Percentiles rank a stretch among this genome's conserved stretches.
Conservation (phyloP, 805 yeast genomes). For the Priceomyces fermenticarens region DNA sequence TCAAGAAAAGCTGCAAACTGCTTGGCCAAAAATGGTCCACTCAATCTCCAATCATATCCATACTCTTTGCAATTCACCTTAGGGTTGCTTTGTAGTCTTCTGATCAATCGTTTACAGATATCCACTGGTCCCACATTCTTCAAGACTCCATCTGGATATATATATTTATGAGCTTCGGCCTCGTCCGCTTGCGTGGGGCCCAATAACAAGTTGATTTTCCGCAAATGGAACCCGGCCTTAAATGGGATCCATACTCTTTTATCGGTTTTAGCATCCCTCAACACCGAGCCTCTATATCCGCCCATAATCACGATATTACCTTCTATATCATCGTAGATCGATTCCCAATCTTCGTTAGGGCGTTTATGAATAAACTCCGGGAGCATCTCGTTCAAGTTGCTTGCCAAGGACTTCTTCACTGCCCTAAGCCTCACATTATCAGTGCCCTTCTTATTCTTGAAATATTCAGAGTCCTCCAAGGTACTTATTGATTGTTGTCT, state of each 20-base stretch:
- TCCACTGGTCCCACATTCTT: slow-evolving; percentile 88
- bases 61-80: slow-evolving; percentile 64
- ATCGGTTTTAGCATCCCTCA: slow-evolving; percentile 61
- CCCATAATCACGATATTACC: slow-evolving; percentile 84
- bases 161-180: slow-evolving; percentile 42
- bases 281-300: slow-evolving; percentile 82
- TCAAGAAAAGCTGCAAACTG: slow-evolving; percentile 50
- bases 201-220: slow-evolving; percentile 63
- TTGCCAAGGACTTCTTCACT: slow-evolving; percentile 57
- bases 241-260: slow-evolving; percentile 83
- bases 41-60: slow-evolving; percentile 94
- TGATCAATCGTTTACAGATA: slow-evolving; percentile 59
- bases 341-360: slow-evolving; percentile 31
- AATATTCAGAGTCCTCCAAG: slow-evolving; percentile 59
- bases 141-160: slow-evolving; percentile 74
- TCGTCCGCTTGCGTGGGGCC: slow-evolving; percentile 79
- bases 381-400: slow-evolving; percentile 43
- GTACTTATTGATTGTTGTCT: slow-evolving; percentile 60
- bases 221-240: slow-evolving; percentile 76
- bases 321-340: slow-evolving; percentile 56
- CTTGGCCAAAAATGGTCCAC: slow-evolving; percentile 53
- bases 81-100: slow-evolving; percentile 51
- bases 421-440: slow-evolving; percentile 72
- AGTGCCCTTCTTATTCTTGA: slow-evolving; percentile 50
- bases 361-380: slow-evolving; percentile 26